Conservation (phyloP, 208 protist genomes). For the Chromosphaera perkinsii region DNA sequence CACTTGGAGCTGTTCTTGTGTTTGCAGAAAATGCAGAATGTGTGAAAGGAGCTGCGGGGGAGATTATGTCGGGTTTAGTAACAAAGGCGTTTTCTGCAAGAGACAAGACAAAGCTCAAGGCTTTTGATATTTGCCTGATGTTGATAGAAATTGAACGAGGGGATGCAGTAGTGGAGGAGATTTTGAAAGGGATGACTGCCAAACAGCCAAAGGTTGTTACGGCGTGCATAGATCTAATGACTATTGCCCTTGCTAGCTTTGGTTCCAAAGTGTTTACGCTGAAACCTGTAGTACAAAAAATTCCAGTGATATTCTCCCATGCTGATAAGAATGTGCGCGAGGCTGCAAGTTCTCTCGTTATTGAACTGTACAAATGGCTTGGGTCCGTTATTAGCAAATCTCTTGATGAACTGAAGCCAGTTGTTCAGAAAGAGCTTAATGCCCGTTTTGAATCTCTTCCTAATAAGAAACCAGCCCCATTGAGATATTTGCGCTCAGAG, state of each 20-base stretch:
- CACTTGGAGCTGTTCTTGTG: not conserved
- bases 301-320: constrained; percentile 1
- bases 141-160: not conserved
- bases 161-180: not conserved
- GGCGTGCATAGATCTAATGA: not conserved
- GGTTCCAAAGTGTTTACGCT: constrained; percentile 9
- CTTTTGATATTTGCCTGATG: not conserved
- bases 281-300: constrained; percentile 10
- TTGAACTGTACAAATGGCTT: constrained; percentile 12
- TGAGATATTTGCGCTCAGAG: not conserved
- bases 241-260: not conserved
- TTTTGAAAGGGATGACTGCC: constrained; percentile 11
- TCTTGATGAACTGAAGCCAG: not conserved
- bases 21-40: not conserved
- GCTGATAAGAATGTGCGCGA: constrained; percentile 10
- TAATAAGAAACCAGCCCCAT: not conserved
- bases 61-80: not conserved
- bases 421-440: constrained; percentile 6
- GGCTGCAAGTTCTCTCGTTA: too few relatives aligned
- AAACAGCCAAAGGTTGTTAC: constrained; percentile 29
- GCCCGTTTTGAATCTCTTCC: not conserved
- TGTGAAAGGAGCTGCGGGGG: not conserved
- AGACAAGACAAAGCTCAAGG: not conserved
- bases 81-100: not conserved
- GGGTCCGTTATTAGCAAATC: not conserved